A percentile compares a stretch with the other conserved stretches of the same genome.
phyloP scores from a whole-genome alignment of 495 filamentous ascomycete genomes.

The Oleoguttula mirabilis region DNA sequence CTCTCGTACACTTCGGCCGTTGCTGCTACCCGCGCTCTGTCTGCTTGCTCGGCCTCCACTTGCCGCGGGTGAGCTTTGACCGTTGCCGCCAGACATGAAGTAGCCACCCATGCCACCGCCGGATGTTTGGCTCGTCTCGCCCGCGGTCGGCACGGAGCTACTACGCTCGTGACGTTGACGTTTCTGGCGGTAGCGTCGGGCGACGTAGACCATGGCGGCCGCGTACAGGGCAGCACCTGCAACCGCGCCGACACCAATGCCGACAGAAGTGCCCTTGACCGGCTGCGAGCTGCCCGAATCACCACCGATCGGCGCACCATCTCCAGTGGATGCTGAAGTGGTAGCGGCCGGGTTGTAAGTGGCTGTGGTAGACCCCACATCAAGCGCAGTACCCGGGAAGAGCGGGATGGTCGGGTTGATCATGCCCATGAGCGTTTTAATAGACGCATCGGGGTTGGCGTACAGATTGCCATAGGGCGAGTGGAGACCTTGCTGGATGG shows the following conservation, averaged over 20 bases:
- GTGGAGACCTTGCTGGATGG: slow-evolving; percentile 51
- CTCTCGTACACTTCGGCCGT: slow-evolving; percentile 44
- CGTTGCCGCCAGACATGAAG: slow-evolving; percentile 35
- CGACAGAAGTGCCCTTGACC: slow-evolving; percentile 65
- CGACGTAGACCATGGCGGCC: slow-evolving; percentile 96
- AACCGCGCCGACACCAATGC: slow-evolving; percentile 66
- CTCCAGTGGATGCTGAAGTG: slow-evolving; percentile 22
- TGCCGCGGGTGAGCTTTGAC: slow-evolving; percentile 36
- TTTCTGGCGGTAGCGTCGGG: slow-evolving; percentile 82
- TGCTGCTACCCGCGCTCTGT: slow-evolving; percentile 43
- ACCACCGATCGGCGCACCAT: slow-evolving; percentile 33
- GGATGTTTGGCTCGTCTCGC: slow-evolving; percentile 17
- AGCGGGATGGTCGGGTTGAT: slow-evolving; percentile 80
- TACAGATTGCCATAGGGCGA: slow-evolving; percentile 63
- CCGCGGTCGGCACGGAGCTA: slow-evolving; percentile 43
- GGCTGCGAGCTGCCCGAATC: slow-evolving; percentile 40
- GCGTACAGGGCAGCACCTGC: slow-evolving; percentile 82
- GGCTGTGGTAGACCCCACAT: slow-evolving; percentile 27
- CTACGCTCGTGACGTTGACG: slow-evolving; percentile 64
- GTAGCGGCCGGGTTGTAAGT: slow-evolving; percentile 26
- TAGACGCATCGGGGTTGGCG: slow-evolving; percentile 45
- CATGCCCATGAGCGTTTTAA: slow-evolving; percentile 58
- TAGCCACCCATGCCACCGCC: slow-evolving; percentile 15
- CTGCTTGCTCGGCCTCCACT: slow-evolving; percentile 30
- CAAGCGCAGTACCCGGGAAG: slow-evolving; percentile 47